A percentile compares a stretch with the other conserved stretches of the same genome.
These are phyloP conservation scores for Saccharomycopsis sp. DNA, from an alignment of 805 yeast genomes.

Conservation along the genomic window DNA sequence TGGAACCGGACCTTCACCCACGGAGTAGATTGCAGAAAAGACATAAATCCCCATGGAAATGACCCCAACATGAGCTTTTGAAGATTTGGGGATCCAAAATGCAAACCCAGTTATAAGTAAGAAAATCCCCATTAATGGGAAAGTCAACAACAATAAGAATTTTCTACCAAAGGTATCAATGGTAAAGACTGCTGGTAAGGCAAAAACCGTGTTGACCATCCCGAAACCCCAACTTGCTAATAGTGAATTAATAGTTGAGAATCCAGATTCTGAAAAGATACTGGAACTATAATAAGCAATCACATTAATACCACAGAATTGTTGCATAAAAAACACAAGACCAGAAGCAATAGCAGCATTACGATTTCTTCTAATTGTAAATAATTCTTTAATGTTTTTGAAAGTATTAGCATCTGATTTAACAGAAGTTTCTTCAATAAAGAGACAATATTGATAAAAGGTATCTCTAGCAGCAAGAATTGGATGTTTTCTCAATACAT, in stretches of 20 bases:
- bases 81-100: constrained; percentile 49
- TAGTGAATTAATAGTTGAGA: constrained; percentile 49
- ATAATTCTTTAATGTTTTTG: constrained; percentile 43
- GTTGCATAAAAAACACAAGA: constrained; percentile 84
- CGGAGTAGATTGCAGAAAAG: constrained; percentile 63
- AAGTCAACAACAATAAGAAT: constrained; percentile 42
- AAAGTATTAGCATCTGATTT: constrained; percentile 22
- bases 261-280: constrained; percentile 61
- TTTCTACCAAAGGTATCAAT: constrained; percentile 75
- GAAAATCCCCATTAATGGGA: constrained; percentile 56
- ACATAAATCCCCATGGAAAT: constrained; percentile 67
- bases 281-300: constrained; percentile 79
- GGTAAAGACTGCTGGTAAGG: constrained; percentile 71
- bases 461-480: constrained; percentile 62
- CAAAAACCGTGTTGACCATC: constrained; percentile 67
- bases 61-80: constrained; percentile 51
- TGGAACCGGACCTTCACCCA: constrained; percentile 86
- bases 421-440: constrained; percentile 49
- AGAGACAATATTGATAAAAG: constrained; percentile 55
- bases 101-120: constrained; percentile 57
- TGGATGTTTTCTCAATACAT: constrained; percentile 36
- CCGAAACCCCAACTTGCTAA: constrained; percentile 86
- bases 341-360: constrained; percentile 74
- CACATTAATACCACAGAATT: constrained; percentile 78
- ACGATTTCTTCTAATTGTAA: constrained; percentile 70